phyloP scores from a whole-genome alignment of 2,329 filamentous ascomycete species.

The Talaromyces amestolkiae region DNA sequence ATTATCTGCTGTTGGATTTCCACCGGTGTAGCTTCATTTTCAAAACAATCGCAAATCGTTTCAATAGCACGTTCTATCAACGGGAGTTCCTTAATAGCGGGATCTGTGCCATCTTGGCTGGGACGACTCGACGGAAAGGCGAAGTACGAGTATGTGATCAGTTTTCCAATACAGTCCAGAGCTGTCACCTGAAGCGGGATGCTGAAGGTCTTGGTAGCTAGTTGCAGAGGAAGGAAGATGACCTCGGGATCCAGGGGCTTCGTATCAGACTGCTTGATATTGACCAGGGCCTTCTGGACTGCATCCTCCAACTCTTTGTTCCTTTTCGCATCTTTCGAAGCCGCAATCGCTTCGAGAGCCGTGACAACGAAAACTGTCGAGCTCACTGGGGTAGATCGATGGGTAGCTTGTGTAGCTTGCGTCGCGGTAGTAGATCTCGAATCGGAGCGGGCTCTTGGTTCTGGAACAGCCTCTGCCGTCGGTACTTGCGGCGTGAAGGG shows the following conservation, averaged over 20 bases:
- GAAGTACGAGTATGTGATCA: constrained; percentile 98
- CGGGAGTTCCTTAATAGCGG: constrained; percentile 56
- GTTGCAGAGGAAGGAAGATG: constrained; percentile 84
- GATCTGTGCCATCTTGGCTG: constrained; percentile 26
- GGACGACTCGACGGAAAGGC: constrained; percentile 60
- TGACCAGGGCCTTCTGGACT: constrained; percentile 74
- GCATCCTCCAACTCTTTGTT: constrained; percentile 81
- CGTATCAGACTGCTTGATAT: constrained; percentile 80
- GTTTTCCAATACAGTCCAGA: constrained; percentile 96
- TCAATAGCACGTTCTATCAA: constrained; percentile 97
- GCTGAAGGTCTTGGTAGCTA: constrained; percentile 83
- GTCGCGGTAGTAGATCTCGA: constrained; percentile 56
- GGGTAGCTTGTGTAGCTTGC: constrained; percentile 47
- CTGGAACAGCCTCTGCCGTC: constrained; percentile 26
- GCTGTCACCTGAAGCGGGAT: constrained; percentile 83
- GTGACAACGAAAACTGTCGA: constrained; percentile 95
- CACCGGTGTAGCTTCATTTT: constrained; percentile 86
- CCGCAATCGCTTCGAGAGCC: constrained; percentile 85
- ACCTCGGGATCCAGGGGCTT: constrained; percentile 84
- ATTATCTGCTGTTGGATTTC: constrained; percentile 98
- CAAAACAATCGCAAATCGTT: constrained; percentile 98
- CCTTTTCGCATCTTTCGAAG: constrained; percentile 85
- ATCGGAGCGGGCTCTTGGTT: constrained; percentile 54
- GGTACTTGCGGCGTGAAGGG: constrained; percentile 20
- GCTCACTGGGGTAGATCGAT: constrained; percentile 68